Evolutionary conservation across 1,284 basidiomycete genomes (phyloP), one percentile per base, ranked within the genome.

Genomic region (Cryptococcus sp.): DNA sequence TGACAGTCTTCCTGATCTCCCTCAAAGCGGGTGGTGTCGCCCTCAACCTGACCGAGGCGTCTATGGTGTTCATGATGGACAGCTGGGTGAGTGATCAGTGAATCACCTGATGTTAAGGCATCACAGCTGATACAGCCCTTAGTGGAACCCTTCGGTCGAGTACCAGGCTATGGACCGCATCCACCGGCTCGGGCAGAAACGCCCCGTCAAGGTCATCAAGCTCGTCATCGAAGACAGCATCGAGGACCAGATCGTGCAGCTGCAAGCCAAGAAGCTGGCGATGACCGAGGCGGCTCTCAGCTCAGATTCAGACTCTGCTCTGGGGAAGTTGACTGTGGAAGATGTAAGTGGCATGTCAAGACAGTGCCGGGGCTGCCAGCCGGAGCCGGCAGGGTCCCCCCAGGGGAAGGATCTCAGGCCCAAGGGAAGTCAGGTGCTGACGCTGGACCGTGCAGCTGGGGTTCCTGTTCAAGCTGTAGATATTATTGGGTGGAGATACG

Each of bases 21-120:
- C 78, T 99, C 70, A 98, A 98, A 77, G 95, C 96, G 0, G 95
- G 95, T 45, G 94, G 95, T 76, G 93, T 96, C 1, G 93, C 94
- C 3, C 53, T 77, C 45, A 96, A 97, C 74, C 76, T 97, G 67
- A 94, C 91, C 0, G 93, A 94, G 75, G 93, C 93, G 0, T 91
- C 87, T 21, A 87, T 90, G 47, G 91, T 95, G n/a, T 93, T 91
- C 77, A 71, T 81, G 78, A 79, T 80, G 75, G 73, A 76, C 58
- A 71, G 68, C 33, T 70, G 68, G 69, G 63, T 65, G 21, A 52
- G 64, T 55, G 16, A 2, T 42, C 9, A 7, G 13, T 12, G 37
- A 15, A 2, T 37, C 38, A 12, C 9, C 33, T 18, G 15, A 23
- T 45, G 16, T 7, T 12, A 57, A 3, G 23, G 11, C 16, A 16